phyloP scores from a whole-genome alignment of 78 protist species.

The Creolimax fragrantissima region DNA sequence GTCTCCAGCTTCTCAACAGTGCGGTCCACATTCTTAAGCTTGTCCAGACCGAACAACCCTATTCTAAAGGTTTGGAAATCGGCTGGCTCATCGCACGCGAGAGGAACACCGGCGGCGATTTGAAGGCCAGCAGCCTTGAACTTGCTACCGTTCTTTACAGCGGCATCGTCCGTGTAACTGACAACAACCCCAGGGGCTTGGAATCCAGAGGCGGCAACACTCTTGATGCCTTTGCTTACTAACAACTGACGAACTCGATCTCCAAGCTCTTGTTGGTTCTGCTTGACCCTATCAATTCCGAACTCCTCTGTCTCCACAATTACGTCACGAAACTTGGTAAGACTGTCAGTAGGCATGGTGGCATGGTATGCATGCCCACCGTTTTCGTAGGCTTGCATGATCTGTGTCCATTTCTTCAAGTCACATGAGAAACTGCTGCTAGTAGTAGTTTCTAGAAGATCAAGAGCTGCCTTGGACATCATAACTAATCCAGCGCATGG shows the following conservation, averaged over 20 bases:
- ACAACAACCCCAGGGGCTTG: not conserved
- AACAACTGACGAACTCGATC: not conserved
- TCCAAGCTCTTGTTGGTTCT: not conserved
- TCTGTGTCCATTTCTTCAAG: not conserved
- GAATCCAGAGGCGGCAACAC: conserved; percentile 6
- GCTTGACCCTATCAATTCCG: not conserved
- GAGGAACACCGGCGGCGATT: conserved; percentile 4
- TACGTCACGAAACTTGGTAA: not conserved
- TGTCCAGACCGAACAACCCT: not conserved
- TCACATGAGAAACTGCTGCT: not conserved
- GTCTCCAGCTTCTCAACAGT: not conserved
- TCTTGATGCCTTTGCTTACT: not conserved
- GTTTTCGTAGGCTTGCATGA: not conserved
- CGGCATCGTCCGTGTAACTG: not conserved
- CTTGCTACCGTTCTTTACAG: not conserved
- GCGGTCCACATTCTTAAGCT: not conserved
- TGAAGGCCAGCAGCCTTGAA: conserved; percentile 7
- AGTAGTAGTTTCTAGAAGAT: not conserved
- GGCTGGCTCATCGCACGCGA: not conserved
- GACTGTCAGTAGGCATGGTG: not conserved
- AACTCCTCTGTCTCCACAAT: not conserved
- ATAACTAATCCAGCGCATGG: not conserved
- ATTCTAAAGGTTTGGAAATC: not conserved
- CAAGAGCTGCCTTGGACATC: not conserved
- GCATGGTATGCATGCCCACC: not conserved